Evolutionary conservation across 768 basidiomycete species (phyloP).

Genomic region (Cubamyces lactineus): DNA sequence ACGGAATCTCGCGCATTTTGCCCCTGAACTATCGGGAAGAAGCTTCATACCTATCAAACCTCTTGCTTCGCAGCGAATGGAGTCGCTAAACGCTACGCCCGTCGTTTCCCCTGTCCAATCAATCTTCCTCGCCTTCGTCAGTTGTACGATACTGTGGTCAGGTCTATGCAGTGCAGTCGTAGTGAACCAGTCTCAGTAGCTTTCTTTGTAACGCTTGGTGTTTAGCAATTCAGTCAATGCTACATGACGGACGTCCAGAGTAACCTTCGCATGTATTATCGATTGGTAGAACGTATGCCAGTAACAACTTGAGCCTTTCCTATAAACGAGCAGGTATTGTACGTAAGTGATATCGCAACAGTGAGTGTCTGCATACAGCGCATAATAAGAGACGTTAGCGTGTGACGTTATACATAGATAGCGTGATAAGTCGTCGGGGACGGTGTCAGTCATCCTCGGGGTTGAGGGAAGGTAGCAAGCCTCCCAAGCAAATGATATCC

Average conservation of each 20-base stretch:
- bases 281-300: not conserved
- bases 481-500: conserved; percentile 54
- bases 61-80: conserved; percentile 61
- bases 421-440: no score
- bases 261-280: no score
- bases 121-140: not conserved
- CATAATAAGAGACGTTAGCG: not conserved
- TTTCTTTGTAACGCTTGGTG: not conserved
- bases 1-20: conserved; percentile 72
- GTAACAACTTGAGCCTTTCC: conserved; percentile 5
- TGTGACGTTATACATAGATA: no score
- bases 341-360: conserved; percentile 10
- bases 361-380: conserved; percentile 7
- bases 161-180: no score
- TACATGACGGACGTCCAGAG: no score
- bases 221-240: no score
- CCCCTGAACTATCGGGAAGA: conserved; percentile 73
- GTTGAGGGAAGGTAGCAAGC: conserved; percentile 30
- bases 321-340: conserved; percentile 6
- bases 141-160: no score
- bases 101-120: no score
- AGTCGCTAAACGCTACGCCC: conserved; percentile 37
- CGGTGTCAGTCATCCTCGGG: not conserved
- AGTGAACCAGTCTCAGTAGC: no score
- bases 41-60: conserved; percentile 57